A percentile compares a stretch with the other conserved stretches of the same genome.
Conservation (phyloP, 768 basidiomycete species). For the Sporobolomyces roseus region DNA sequence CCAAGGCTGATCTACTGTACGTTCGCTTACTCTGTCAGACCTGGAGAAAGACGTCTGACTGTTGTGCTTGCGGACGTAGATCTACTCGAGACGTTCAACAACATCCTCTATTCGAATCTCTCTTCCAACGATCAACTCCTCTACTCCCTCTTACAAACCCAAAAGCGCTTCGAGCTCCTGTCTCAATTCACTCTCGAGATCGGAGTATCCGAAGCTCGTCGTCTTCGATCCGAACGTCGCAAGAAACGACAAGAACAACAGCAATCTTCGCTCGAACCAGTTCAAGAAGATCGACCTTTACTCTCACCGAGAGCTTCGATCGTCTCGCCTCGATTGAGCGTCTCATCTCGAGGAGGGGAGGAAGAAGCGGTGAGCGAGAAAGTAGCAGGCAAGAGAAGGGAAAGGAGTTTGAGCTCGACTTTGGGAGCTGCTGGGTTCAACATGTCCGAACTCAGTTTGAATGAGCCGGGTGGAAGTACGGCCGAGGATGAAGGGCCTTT, state of each 20-base stretch:
- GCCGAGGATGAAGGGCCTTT: slow-evolving; percentile 17
- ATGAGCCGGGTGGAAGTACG: background rate
- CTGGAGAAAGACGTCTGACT: background rate
- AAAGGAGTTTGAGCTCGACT: slow-evolving; percentile 51
- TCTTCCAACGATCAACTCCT: slow-evolving; percentile 80
- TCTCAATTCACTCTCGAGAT: slow-evolving; percentile 83
- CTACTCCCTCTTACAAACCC: slow-evolving; percentile 77
- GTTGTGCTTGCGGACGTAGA: slow-evolving; percentile 3
- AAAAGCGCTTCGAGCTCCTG: slow-evolving; percentile 80
- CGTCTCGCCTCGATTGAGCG: slow-evolving; percentile 1
- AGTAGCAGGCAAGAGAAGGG: slow-evolving; percentile 84
- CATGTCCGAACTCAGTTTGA: slow-evolving; percentile 16
- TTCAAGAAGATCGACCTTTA: background rate
- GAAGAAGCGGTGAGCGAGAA: slow-evolving; percentile 63
- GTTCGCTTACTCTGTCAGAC: slow-evolving; percentile 45
- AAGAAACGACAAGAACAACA: background rate
- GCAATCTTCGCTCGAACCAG: background rate
- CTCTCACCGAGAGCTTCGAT: background rate
- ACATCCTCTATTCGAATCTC: slow-evolving; percentile 70
- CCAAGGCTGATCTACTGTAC: slow-evolving; percentile 79
- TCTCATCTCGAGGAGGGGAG: background rate
- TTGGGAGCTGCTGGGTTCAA: background rate
- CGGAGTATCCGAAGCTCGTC: slow-evolving; percentile 79
- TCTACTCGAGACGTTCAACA: slow-evolving; percentile 80
- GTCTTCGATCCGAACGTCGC: slow-evolving; percentile 48